phyloP scores from a whole-genome alignment of 306 rosid species.

The Castanea sativa region DNA sequence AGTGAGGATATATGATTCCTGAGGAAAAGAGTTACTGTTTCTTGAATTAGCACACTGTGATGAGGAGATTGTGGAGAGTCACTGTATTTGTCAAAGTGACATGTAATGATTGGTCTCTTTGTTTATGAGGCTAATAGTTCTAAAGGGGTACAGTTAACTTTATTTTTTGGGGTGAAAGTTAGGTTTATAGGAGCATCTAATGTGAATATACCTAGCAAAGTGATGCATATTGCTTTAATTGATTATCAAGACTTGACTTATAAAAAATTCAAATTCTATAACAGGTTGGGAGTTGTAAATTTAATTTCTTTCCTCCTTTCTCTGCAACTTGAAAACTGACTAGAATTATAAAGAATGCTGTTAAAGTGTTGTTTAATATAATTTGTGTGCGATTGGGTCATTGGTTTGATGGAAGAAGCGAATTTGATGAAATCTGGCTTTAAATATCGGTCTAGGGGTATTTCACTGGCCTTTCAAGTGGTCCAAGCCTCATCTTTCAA shows the following conservation, averaged over 20 bases:
- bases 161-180: background rate
- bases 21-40: conserved; percentile 15
- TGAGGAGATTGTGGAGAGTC: background rate
- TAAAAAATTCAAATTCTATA: background rate
- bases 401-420: background rate
- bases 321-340: background rate
- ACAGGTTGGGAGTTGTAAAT: background rate
- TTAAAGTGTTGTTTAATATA: background rate
- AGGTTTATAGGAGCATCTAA: background rate
- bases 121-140: background rate
- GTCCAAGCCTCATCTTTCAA: too few species aligned
- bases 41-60: background rate
- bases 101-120: background rate
- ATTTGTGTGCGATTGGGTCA: background rate
- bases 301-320: background rate
- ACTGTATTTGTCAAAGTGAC: background rate
- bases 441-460: background rate
- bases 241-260: background rate
- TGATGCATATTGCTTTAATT: background rate
- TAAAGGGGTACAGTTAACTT: background rate
- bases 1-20: conserved; percentile 67
- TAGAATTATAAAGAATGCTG: background rate
- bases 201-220: background rate
- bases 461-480: background rate
- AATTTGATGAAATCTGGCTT: background rate